A percentile compares a stretch with the other conserved stretches of the same genome.
phyloP scores from a whole-genome alignment of 1,284 basidiomycete genomes.

The Phellopilus nigrolimitatus region DNA sequence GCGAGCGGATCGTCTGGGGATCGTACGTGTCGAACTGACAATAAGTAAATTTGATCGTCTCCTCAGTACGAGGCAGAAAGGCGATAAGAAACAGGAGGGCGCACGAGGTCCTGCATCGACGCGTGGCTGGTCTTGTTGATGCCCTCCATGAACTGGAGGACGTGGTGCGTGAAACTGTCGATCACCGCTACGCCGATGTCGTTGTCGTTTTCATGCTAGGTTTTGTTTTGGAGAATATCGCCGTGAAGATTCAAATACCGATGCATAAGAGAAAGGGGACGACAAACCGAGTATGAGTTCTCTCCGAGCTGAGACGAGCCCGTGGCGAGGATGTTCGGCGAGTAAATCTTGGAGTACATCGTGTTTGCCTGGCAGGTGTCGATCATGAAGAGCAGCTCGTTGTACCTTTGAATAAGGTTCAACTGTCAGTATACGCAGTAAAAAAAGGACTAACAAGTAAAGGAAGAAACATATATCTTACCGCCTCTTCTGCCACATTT shows the following conservation, averaged over 20 bases:
- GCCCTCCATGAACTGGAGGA: slow-evolving; percentile 87
- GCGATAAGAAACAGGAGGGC: slow-evolving; percentile 27
- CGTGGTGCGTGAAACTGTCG: slow-evolving; percentile 90
- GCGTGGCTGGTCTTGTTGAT: slow-evolving; percentile 85
- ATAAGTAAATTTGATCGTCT: too few species aligned
- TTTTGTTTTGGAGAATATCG: not conserved
- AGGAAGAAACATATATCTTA: slow-evolving; percentile 30
- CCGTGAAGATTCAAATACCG: too few species aligned
- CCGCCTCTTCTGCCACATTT: slow-evolving; percentile 98
- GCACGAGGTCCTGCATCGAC: slow-evolving; percentile 82
- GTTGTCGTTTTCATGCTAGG: slow-evolving; percentile 84
- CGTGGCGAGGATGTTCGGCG: slow-evolving; percentile 92
- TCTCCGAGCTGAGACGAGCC: slow-evolving; percentile 87
- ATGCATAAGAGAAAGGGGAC: too few species aligned
- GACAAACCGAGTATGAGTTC: slow-evolving; percentile 84
- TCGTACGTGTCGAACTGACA: slow-evolving; percentile 79
- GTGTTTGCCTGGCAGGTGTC: slow-evolving; percentile 99
- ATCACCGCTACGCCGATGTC: slow-evolving; percentile 96
- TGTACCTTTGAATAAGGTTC: slow-evolving; percentile 58
- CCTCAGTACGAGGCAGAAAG: slow-evolving; percentile 4
- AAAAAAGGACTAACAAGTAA: not conserved
- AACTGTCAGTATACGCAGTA: not conserved
- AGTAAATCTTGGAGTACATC: slow-evolving; percentile 93
- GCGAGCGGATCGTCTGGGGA: slow-evolving; percentile 70
- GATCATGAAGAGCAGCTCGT: slow-evolving; percentile 97